Percentiles rank a stretch among this genome's conserved stretches.
Conservation (phyloP, 495 filamentous ascomycete genomes). For the Aspergillus indologenus region DNA sequence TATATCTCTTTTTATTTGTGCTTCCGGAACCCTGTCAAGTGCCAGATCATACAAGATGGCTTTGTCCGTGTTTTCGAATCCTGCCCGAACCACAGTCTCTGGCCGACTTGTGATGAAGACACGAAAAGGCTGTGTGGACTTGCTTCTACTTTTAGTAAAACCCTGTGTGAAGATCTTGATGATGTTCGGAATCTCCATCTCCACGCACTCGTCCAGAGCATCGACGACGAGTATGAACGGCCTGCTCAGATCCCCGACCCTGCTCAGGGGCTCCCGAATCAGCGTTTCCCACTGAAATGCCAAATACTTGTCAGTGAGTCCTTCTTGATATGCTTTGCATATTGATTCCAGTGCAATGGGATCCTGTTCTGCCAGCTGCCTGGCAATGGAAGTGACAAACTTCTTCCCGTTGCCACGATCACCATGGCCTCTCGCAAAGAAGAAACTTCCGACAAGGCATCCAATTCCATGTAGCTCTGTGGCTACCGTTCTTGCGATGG, state of each 20-base stretch:
- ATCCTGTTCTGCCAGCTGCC: too few species aligned
- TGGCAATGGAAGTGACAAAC: not conserved
- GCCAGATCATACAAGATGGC: too few species aligned
- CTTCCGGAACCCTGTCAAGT: too few species aligned
- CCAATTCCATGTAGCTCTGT: not conserved
- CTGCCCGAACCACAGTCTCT: too few species aligned
- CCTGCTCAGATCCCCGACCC: not conserved
- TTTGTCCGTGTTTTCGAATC: too few species aligned
- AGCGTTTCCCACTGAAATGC: not conserved
- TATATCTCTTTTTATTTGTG: too few species aligned
- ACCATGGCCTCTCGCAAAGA: not conserved
- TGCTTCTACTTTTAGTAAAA: too few species aligned
- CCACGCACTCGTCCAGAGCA: slow-evolving; percentile 2
- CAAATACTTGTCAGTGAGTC: not conserved
- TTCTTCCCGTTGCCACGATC: not conserved
- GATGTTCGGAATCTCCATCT: too few species aligned
- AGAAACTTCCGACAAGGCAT: not conserved
- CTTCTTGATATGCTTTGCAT: not conserved
- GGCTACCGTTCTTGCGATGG: not conserved
- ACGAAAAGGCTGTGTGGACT: too few species aligned
- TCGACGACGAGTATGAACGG: not conserved
- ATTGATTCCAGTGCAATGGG: not conserved
- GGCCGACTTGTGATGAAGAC: too few species aligned
- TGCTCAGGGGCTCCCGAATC: not conserved
- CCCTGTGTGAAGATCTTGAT: too few species aligned